Evolutionary conservation across 345 rosid species (phyloP).

Genomic region (Aegle marmelos): DNA sequence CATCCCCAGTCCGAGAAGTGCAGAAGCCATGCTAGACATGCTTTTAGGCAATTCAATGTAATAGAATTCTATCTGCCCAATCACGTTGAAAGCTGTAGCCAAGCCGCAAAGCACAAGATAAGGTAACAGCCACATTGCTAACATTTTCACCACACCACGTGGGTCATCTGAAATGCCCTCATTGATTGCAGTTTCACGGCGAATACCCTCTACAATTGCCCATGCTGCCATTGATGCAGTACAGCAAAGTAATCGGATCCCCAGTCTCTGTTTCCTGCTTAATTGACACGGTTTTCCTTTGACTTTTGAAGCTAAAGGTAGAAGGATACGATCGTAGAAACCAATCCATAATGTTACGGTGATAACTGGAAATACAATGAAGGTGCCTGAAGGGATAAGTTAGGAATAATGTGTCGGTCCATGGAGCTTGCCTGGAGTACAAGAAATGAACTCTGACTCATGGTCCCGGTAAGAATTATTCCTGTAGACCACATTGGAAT

Average conservation of each 20-base stretch:
- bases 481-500: slow-evolving; percentile 57
- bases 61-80: slow-evolving; percentile 49
- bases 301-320: slow-evolving; percentile 39
- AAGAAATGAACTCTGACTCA: slow-evolving; percentile 35
- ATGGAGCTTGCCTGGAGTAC: slow-evolving; percentile 18
- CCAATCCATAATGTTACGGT: slow-evolving; percentile 34
- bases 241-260: slow-evolving; percentile 34
- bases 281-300: slow-evolving; percentile 30
- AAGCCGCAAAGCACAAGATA: slow-evolving; percentile 33
- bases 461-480: slow-evolving; percentile 26
- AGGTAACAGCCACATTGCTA: slow-evolving; percentile 52
- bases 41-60: slow-evolving; percentile 51
- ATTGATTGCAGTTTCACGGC: slow-evolving; percentile 27
- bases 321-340: slow-evolving; percentile 35
- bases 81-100: slow-evolving; percentile 36
- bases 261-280: slow-evolving; percentile 45
- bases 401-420: slow-evolving; percentile 46
- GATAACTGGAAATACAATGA: slow-evolving; percentile 31
- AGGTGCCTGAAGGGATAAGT: slow-evolving; percentile 53
- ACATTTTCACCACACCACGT: slow-evolving; percentile 30
- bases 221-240: slow-evolving; percentile 24
- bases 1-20: slow-evolving; percentile 24
- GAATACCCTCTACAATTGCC: slow-evolving; percentile 1
- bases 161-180: slow-evolving; percentile 29
- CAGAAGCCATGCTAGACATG: slow-evolving; percentile 46